These are phyloP conservation scores for Aspergillus homomorphus DNA, from an alignment of 495 filamentous ascomycete species.

Conservation along the genomic window DNA sequence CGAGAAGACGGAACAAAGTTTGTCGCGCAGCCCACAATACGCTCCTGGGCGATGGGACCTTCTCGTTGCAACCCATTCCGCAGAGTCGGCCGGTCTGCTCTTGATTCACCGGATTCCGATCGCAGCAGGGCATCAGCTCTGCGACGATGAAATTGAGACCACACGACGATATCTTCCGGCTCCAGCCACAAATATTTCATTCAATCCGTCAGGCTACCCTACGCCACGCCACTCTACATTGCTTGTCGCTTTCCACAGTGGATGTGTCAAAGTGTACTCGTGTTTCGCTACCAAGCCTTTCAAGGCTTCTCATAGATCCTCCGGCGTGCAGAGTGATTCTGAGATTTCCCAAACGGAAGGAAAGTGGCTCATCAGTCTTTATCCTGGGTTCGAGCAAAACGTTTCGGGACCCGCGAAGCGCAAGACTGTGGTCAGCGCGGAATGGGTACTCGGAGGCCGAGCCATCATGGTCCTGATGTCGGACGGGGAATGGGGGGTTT, in stretches of 20 bases:
- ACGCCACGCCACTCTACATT: conserved; percentile 58
- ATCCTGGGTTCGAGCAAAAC: conserved; percentile 57
- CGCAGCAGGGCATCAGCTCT: conserved; percentile 31
- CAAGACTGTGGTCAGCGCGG: conserved; percentile 75
- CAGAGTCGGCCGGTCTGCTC: conserved; percentile 64
- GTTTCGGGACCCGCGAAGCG: conserved; percentile 45
- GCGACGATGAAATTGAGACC: conserved; percentile 48
- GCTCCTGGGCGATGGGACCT: conserved; percentile 47
- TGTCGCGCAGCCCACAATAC: conserved; percentile 26
- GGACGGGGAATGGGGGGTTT: conserved; percentile 92
- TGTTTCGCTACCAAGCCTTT: conserved; percentile 36
- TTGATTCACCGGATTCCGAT: conserved; percentile 53
- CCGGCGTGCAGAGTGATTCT: conserved; percentile 28
- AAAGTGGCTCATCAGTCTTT: conserved; percentile 66
- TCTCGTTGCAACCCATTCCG: conserved; percentile 60
- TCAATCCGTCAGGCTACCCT: conserved; percentile 65
- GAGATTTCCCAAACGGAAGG: conserved; percentile 38
- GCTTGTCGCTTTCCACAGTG: conserved; percentile 62
- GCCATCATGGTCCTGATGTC: conserved; percentile 72
- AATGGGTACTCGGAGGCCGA: conserved; percentile 79
- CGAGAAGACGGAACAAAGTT: conserved; percentile 27
- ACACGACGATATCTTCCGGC: conserved; percentile 62
- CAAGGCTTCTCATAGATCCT: conserved; percentile 27
- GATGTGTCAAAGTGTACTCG: conserved; percentile 66
- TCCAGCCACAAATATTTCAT: conserved; percentile 64